Evolutionary conservation across 2,329 filamentous ascomycete genomes (phyloP).

Genomic region (Talaromyces sp.): DNA sequence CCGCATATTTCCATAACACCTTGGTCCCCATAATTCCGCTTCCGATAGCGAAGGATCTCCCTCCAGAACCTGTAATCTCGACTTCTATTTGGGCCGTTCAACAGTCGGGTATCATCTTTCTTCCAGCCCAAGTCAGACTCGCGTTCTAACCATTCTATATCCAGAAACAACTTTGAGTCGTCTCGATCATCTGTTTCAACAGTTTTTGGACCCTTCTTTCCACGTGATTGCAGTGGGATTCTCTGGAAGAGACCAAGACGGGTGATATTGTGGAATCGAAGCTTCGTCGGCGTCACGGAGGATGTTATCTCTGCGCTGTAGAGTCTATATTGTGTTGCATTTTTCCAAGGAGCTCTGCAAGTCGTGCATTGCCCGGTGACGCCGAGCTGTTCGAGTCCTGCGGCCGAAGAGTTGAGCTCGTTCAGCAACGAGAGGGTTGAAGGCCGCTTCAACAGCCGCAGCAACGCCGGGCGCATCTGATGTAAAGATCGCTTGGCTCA

Average conservation of each 20-base stretch:
- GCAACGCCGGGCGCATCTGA: conserved; percentile 39
- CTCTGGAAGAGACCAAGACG: conserved; percentile 3
- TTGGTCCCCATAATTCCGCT: conserved; percentile 36
- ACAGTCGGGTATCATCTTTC: conserved; percentile 30
- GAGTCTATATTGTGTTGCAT: conserved; percentile 6
- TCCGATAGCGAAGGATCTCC: conserved; percentile 38
- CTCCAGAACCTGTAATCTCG: conserved; percentile 40
- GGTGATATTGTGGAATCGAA: conserved; percentile 25
- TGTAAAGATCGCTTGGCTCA: conserved; percentile 6
- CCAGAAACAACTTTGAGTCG: conserved; percentile 16
- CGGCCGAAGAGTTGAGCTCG: conserved; percentile 19
- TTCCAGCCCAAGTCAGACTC: conserved; percentile 38
- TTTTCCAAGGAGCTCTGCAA: conserved; percentile 19
- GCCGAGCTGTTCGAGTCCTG: conserved; percentile 29
- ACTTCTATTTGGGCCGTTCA: conserved; percentile 27
- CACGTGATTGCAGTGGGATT: background rate
- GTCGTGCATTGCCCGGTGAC: conserved; percentile 21
- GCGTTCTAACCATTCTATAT: conserved; percentile 31
- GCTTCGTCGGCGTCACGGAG: conserved; percentile 13
- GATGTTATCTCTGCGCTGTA: too few species aligned
- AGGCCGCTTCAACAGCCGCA: conserved; percentile 37
- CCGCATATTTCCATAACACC: conserved; percentile 39
- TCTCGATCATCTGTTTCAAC: background rate
- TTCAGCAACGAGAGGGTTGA: conserved; percentile 34
- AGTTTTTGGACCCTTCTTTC: background rate